Evolutionary conservation across 2,329 filamentous ascomycete genomes (phyloP).

Genomic region (Drechslerella dactyloides): DNA sequence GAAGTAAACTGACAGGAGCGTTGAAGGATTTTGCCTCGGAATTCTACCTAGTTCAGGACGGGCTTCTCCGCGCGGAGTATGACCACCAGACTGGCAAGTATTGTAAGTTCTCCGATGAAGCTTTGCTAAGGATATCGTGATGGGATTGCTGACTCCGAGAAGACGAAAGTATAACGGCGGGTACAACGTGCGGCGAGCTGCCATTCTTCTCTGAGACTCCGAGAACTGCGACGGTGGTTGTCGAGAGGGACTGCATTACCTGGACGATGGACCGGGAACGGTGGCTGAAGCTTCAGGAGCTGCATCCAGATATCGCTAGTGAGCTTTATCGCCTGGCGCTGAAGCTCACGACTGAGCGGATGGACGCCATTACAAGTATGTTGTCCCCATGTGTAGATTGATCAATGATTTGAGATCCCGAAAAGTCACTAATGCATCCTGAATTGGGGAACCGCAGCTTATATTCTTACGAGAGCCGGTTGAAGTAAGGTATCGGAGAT

Average conservation of each 20-base stretch:
- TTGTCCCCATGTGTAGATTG: background rate
- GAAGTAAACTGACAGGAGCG: conserved; percentile 13
- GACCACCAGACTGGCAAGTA: conserved; percentile 86
- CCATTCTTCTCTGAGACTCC: conserved; percentile 93
- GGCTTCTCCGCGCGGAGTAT: conserved; percentile 89
- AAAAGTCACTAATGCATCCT: background rate
- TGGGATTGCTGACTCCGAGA: conserved; percentile 5
- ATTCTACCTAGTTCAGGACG: conserved; percentile 89
- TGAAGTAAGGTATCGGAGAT: conserved; percentile 30
- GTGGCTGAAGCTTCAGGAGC: conserved; percentile 75
- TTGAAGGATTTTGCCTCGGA: conserved; percentile 70
- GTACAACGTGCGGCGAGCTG: conserved; percentile 88
- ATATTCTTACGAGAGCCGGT: conserved; percentile 54
- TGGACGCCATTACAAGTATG: conserved; percentile 70
- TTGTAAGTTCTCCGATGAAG: conserved; percentile 23
- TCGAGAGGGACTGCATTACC: conserved; percentile 79
- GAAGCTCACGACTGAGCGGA: conserved; percentile 91
- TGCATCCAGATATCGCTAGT: conserved; percentile 76
- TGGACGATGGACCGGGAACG: conserved; percentile 77
- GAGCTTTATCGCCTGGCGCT: conserved; percentile 86
- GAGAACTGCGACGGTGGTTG: conserved; percentile 82
- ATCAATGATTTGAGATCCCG: background rate
- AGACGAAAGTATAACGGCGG: conserved; percentile 51
- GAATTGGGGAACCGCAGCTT: conserved; percentile 9
- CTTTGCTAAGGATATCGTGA: background rate